These are phyloP conservation scores for Dalechampia spathulata DNA, from an alignment of 441 rosid species.

Conservation along the genomic window DNA sequence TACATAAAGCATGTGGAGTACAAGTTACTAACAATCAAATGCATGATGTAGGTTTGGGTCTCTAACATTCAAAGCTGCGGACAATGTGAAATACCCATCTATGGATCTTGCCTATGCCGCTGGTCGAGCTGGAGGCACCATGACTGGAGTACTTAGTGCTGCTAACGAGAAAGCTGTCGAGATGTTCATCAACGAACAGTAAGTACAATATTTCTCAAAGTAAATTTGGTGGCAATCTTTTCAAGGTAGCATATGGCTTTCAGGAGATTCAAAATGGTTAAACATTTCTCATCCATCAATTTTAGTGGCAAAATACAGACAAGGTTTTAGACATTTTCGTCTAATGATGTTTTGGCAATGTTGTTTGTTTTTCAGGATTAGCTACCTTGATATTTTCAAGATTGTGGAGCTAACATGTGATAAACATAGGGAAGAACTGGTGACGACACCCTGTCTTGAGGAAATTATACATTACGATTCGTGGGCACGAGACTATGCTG, in stretches of 20 bases:
- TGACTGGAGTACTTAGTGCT: conserved; percentile 97
- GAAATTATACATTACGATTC: conserved; percentile 78
- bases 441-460: conserved; percentile 63
- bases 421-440: conserved; percentile 61
- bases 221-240: neutral
- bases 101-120: conserved; percentile 94
- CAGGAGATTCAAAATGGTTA: neutral
- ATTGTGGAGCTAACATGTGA: conserved; percentile 81
- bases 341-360: neutral
- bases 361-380: conserved; percentile 39
- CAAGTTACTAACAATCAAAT: neutral
- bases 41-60: conserved; percentile 63
- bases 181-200: conserved; percentile 84
- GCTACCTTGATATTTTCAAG: conserved; percentile 85
- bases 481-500: conserved; percentile 85
- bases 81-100: conserved; percentile 84
- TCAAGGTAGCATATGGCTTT: neutral
- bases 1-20: no score
- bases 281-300: neutral
- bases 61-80: conserved; percentile 78
- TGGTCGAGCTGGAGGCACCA: conserved; percentile 92
- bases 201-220: conserved; percentile 16
- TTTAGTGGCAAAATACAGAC: neutral
- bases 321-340: neutral
- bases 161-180: conserved; percentile 95